Evolutionary conservation across 768 basidiomycete genomes (phyloP).

Genomic region (Lactarius evosmus): DNA sequence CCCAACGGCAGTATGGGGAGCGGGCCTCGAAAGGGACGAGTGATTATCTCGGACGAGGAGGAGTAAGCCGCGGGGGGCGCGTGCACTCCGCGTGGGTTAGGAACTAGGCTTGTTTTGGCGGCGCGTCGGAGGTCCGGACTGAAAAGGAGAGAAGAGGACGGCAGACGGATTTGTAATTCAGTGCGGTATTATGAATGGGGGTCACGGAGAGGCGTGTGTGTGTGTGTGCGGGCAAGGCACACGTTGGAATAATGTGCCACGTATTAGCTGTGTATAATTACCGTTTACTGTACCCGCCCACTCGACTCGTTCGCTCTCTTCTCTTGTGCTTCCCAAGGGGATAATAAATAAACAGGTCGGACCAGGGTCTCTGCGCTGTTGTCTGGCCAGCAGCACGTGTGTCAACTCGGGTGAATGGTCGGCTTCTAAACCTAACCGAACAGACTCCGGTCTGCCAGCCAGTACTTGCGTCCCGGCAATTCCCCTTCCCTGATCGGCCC

Average conservation of each 20-base stretch:
- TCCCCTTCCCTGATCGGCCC: constrained; percentile 3
- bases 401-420: constrained; percentile 18
- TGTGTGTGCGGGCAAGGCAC: background rate
- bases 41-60: constrained; percentile 42
- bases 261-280: background rate
- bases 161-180: background rate
- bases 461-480: too few species aligned
- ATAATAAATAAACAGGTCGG: too few species aligned
- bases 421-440: constrained; percentile 16
- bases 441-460: constrained; percentile 6
- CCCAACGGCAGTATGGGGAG: constrained; percentile 18
- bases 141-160: background rate
- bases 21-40: constrained; percentile 31
- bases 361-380: too few species aligned
- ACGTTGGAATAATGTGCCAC: background rate
- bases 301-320: background rate
- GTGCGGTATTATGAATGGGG: background rate
- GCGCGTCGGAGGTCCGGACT: constrained; percentile 1
- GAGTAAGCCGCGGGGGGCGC: constrained; percentile 30
- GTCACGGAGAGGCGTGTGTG: constrained; percentile 5
- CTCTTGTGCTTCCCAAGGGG: background rate
- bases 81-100: constrained; percentile 23
- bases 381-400: too few species aligned
- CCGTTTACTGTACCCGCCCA: background rate
- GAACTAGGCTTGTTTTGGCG: background rate